phyloP scores from a whole-genome alignment of 2,329 filamentous ascomycete genomes.

The Fusarium newnesense region DNA sequence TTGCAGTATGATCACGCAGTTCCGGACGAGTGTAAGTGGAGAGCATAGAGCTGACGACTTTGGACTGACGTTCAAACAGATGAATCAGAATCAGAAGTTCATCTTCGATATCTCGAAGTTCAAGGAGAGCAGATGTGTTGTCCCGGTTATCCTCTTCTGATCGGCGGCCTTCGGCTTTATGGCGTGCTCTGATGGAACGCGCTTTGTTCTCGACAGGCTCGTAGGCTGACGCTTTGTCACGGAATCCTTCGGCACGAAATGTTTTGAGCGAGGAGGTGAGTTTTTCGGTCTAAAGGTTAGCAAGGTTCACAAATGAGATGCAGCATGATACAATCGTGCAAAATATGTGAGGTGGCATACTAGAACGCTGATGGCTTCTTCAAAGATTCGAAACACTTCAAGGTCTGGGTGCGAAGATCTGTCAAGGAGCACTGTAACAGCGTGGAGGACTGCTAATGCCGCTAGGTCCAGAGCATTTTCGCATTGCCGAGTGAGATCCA shows the following conservation, averaged over 20 bases:
- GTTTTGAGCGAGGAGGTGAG: conserved; percentile 71
- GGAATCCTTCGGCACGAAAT: conserved; percentile 68
- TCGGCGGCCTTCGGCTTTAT: conserved; percentile 54
- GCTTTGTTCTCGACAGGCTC: conserved; percentile 55
- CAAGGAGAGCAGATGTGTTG: conserved; percentile 70
- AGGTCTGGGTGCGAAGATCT: conserved; percentile 68
- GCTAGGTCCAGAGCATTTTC: conserved; percentile 71
- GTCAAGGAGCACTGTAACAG: conserved; percentile 70
- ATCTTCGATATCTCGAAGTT: conserved; percentile 72
- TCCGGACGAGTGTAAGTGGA: conserved; percentile 55
- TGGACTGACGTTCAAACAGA: conserved; percentile 67
- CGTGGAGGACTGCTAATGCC: conserved; percentile 69
- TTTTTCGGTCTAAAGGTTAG: conserved; percentile 62
- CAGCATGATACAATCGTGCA: rapidly evolving
- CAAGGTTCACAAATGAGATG: rapidly evolving
- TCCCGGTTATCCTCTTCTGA: conserved; percentile 69
- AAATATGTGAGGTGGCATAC: conserved; percentile 48
- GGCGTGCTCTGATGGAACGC: conserved; percentile 51
- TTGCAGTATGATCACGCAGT: conserved; percentile 53
- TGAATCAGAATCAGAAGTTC: conserved; percentile 67
- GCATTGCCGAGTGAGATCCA: conserved; percentile 70
- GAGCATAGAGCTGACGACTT: conserved; percentile 60
- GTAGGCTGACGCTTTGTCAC: conserved; percentile 54
- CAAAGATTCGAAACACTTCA: conserved; percentile 72
- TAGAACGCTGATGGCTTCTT: conserved; percentile 72